Conservation (phyloP, 2,329 filamentous ascomycete species). For the Penicillium sp. region DNA sequence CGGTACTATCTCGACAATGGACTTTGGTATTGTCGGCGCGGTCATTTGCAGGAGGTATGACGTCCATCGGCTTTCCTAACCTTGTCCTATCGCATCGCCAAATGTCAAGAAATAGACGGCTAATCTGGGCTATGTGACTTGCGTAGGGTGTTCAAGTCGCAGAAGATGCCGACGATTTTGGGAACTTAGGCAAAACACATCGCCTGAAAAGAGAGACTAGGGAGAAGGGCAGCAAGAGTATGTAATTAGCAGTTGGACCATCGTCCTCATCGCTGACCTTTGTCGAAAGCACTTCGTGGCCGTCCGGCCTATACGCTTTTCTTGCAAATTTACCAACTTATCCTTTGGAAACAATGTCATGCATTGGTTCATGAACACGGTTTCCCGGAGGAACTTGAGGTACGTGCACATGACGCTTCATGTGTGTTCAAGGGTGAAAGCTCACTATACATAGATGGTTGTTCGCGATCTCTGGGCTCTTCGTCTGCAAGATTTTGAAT, state of each 20-base stretch:
- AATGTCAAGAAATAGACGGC: neutral
- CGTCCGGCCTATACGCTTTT: conserved; percentile 66
- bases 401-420: conserved; percentile 18
- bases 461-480: conserved; percentile 80
- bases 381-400: conserved; percentile 66
- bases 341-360: conserved; percentile 70
- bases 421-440: neutral
- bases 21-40: conserved; percentile 67
- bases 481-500: conserved; percentile 52
- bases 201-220: conserved; percentile 48
- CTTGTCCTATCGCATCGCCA: conserved; percentile 2
- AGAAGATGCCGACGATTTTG: conserved; percentile 61
- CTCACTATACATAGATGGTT: conserved; percentile 40
- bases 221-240: conserved; percentile 46
- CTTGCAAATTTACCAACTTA: conserved; percentile 72
- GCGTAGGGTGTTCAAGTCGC: conserved; percentile 39
- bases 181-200: conserved; percentile 51
- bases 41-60: conserved; percentile 66
- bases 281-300: conserved; percentile 46
- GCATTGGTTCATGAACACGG: conserved; percentile 61
- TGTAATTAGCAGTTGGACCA: conserved; percentile 11
- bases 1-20: conserved; percentile 68
- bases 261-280: conserved; percentile 40
- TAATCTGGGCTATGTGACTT: neutral
- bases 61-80: conserved; percentile 4